These are phyloP conservation scores for Pugionium cornutum DNA, from an alignment of 345 rosid genomes.

Conservation along the genomic window DNA sequence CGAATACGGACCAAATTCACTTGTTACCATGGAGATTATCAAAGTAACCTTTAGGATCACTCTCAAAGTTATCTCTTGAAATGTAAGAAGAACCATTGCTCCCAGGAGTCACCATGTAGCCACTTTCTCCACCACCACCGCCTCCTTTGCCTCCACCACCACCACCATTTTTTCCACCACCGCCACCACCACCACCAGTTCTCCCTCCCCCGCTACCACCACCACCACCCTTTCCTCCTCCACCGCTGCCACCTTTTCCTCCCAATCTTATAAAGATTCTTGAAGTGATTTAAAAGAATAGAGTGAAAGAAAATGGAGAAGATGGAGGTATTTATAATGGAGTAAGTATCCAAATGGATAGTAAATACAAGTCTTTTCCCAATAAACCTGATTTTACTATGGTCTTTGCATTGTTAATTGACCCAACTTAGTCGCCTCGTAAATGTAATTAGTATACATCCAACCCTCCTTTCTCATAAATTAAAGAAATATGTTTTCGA, in stretches of 20 bases:
- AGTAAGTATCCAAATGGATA: neutral
- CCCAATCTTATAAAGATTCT: constrained; percentile 11
- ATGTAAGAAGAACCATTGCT: constrained; percentile 33
- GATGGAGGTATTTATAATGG: constrained; percentile 9
- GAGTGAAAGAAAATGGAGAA: neutral
- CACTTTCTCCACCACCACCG: constrained; percentile 21
- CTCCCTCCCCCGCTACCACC: neutral
- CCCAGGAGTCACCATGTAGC: constrained; percentile 37
- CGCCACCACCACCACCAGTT: constrained; percentile 4
- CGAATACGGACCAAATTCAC: neutral
- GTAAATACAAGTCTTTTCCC: constrained; percentile 28
- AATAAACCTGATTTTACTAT: neutral
- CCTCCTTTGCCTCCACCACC: constrained; percentile 2
- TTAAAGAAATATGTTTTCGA: no score
- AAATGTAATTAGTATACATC: constrained; percentile 1
- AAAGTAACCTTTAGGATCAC: constrained; percentile 36
- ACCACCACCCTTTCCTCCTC: neutral
- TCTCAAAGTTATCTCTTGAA: constrained; percentile 35
- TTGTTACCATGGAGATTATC: constrained; percentile 36
- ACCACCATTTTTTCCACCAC: neutral
- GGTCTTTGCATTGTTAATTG: constrained; percentile 22
- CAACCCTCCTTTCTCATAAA: neutral
- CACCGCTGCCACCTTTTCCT: constrained; percentile 34
- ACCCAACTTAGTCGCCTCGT: constrained; percentile 11
- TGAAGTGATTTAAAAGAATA: neutral